Conservation (phyloP, 2,329 filamentous ascomycete genomes). For the Ilyonectria mors-panacis region DNA sequence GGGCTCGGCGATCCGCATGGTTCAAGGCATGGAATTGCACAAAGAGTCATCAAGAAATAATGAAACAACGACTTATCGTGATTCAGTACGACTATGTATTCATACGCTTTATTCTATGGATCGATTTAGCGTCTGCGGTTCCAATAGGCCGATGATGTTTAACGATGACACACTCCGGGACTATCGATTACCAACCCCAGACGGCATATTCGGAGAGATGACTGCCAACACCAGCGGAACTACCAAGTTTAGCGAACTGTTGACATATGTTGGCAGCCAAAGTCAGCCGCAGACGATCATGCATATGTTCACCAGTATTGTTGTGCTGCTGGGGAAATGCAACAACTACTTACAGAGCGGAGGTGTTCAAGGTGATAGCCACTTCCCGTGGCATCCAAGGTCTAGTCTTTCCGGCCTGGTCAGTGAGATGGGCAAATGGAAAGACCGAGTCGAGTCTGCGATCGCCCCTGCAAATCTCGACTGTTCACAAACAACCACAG, state of each 20-base stretch:
- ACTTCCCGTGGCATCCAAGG: constrained; percentile 34
- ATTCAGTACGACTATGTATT: background rate
- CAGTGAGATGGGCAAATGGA: constrained; percentile 20
- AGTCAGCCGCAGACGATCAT: constrained; percentile 6
- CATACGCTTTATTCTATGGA: constrained; percentile 31
- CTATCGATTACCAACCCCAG: background rate
- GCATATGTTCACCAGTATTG: constrained; percentile 21
- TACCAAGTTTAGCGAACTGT: background rate
- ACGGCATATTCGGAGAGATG: background rate
- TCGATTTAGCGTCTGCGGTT: constrained; percentile 32
- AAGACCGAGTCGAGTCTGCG: background rate
- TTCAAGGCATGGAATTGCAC: constrained; percentile 31
- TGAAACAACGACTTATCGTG: background rate
- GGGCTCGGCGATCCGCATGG: constrained; percentile 31
- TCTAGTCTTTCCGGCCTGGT: constrained; percentile 28
- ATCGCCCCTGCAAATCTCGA: constrained; percentile 18
- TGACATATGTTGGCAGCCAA: background rate
- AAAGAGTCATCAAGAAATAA: background rate
- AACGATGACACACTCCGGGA: constrained; percentile 19
- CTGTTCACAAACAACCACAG: constrained; percentile 18
- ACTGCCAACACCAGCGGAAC: background rate
- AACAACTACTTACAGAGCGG: constrained; percentile 31
- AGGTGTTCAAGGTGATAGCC: constrained; percentile 34
- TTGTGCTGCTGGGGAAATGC: constrained; percentile 23
- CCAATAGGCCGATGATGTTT: constrained; percentile 30